Evolutionary conservation across 179 eudicot species (phyloP).

Genomic region (Camellia oleifera): DNA sequence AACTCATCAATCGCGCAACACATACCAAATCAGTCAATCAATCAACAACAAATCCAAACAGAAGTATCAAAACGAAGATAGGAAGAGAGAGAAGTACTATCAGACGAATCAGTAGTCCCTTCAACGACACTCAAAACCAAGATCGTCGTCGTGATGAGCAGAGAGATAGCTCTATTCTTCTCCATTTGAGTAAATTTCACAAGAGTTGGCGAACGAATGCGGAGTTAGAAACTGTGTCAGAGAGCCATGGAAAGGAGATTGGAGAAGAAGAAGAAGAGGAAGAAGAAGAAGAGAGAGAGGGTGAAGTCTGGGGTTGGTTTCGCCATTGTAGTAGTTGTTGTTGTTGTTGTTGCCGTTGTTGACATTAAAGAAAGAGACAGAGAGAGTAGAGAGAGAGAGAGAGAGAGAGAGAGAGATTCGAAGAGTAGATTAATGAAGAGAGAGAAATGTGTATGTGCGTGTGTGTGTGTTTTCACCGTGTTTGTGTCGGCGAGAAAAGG

Average conservation of each 20-base stretch:
- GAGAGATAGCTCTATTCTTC: neutral
- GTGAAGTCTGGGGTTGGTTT: neutral
- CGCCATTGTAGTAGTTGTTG: slow-evolving; percentile 31
- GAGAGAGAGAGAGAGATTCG: too few relatives aligned
- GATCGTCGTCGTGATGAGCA: slow-evolving; percentile 27
- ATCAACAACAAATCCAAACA: neutral
- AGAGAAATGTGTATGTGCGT: slow-evolving; percentile 12
- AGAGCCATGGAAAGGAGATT: neutral
- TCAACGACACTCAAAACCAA: slow-evolving; percentile 17
- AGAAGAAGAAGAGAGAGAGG: neutral
- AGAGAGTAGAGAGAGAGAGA: neutral
- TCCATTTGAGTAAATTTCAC: slow-evolving; percentile 6
- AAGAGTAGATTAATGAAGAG: slow-evolving; percentile 25
- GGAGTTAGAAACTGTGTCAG: neutral
- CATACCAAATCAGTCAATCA: neutral
- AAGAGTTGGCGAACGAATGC: neutral
- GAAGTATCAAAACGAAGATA: neutral
- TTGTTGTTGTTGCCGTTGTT: neutral
- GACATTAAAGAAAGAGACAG: slow-evolving; percentile 20
- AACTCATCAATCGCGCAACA: neutral
- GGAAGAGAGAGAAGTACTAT: slow-evolving; percentile 26
- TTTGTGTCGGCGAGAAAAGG: slow-evolving; percentile 28
- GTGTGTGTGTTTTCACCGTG: neutral
- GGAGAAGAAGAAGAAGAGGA: slow-evolving; percentile 1
- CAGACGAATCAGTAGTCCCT: slow-evolving; percentile 51